Percentiles rank a stretch among this genome's conserved stretches.
Evolutionary conservation across 306 rosid genomes (phyloP).

Genomic region (Canavalia gladiata): DNA sequence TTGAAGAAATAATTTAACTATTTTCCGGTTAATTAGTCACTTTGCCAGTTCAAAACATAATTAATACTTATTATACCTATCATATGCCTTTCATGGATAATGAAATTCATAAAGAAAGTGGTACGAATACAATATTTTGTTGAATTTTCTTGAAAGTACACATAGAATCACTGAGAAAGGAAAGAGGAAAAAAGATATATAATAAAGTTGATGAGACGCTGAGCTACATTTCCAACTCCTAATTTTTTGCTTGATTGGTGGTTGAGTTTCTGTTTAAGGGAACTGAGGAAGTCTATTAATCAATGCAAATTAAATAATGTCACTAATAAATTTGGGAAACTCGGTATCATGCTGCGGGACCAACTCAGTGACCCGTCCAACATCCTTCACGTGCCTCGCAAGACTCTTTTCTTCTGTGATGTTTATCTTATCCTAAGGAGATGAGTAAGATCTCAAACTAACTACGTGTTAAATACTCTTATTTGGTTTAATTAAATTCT

Average conservation of each 20-base stretch:
- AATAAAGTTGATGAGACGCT: background rate
- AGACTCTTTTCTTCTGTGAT: too few relatives aligned
- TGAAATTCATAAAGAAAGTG: background rate
- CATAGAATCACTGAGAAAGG: background rate
- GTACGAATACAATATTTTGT: background rate
- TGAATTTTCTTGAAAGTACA: background rate
- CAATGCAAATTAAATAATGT: background rate
- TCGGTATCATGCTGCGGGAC: too few relatives aligned
- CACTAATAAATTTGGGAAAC: background rate
- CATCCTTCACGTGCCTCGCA: too few relatives aligned
- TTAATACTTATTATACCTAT: background rate
- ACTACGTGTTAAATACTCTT: too few relatives aligned
- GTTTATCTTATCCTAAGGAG: too few relatives aligned
- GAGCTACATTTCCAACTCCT: conserved; percentile 18
- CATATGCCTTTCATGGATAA: background rate
- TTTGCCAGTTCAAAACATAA: background rate
- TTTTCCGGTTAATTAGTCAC: background rate
- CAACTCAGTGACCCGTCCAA: too few relatives aligned
- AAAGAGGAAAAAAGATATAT: background rate
- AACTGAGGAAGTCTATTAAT: background rate
- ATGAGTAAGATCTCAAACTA: too few relatives aligned
- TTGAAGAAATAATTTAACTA: background rate
- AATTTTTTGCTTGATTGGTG: background rate
- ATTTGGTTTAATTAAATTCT: too few relatives aligned
- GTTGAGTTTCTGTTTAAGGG: background rate